phyloP scores from a whole-genome alignment of 139 green algal genomes.

The Chlorella sp. region DNA sequence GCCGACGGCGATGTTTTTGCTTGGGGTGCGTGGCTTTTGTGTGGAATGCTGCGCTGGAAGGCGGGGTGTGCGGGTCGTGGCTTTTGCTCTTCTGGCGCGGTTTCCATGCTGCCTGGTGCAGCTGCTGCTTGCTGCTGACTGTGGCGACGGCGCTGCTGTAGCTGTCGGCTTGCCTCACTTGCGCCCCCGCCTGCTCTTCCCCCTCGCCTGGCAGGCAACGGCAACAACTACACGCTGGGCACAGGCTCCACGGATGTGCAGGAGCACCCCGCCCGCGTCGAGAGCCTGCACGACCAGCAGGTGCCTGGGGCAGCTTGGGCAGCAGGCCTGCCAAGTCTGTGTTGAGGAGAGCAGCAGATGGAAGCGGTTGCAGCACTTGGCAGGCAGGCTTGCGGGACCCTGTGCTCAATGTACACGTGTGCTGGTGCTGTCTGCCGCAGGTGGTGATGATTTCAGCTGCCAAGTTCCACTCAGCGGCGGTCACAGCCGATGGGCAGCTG shows the following conservation, averaged over 20 bases:
- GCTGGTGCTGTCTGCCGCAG: background rate
- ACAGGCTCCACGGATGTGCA: conserved; percentile 69
- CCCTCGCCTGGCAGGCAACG: conserved; percentile 60
- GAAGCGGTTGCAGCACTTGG: background rate
- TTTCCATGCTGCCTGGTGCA: no score
- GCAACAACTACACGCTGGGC: conserved; percentile 94
- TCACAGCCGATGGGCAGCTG: conserved; percentile 76
- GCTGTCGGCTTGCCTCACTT: background rate
- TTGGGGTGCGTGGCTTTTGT: conserved; percentile 75
- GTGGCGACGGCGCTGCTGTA: background rate
- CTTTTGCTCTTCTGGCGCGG: background rate
- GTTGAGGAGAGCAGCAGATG: no score
- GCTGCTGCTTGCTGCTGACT: background rate
- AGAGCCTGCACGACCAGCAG: conserved; percentile 55
- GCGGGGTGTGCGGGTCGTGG: background rate
- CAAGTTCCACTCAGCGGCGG: conserved; percentile 91
- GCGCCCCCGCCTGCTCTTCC: background rate
- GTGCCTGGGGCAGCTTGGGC: conserved; percentile 34
- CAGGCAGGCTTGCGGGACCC: background rate
- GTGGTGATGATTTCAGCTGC: conserved; percentile 64
- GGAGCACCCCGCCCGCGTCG: conserved; percentile 65
- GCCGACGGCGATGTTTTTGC: conserved; percentile 67
- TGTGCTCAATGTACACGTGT: no score
- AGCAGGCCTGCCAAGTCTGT: no score
- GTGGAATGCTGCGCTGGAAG: background rate